These are phyloP conservation scores for Sordariomycetes sp. DNA, from an alignment of 2,329 filamentous ascomycete genomes.

Conservation along the genomic window DNA sequence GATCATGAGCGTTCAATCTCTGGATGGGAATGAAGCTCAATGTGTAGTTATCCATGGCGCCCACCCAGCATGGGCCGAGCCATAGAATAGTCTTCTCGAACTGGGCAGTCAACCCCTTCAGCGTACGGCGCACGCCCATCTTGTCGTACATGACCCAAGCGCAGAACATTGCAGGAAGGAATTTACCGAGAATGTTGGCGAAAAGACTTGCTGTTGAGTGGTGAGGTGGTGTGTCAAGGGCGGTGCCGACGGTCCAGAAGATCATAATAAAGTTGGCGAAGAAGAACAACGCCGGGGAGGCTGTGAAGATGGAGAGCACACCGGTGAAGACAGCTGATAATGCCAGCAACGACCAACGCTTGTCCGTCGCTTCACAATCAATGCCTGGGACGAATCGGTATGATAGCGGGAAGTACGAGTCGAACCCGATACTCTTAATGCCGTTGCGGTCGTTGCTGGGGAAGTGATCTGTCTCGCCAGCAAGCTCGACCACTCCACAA, in stretches of 20 bases:
- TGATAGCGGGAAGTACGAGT: conserved; percentile 82
- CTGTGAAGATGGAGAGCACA: conserved; percentile 72
- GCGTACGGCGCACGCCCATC: conserved; percentile 64
- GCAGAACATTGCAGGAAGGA: conserved; percentile 79
- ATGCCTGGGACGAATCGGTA: conserved; percentile 66
- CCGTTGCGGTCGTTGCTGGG: conserved; percentile 58
- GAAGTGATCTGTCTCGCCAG: conserved; percentile 59
- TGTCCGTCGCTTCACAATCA: conserved; percentile 62
- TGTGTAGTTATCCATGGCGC: conserved; percentile 88
- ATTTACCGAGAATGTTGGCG: conserved; percentile 69
- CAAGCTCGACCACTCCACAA: conserved; percentile 69
- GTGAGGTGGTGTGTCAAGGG: conserved; percentile 73
- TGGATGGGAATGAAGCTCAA: conserved; percentile 90
- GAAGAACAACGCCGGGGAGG: conserved; percentile 73
- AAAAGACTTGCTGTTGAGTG: conserved; percentile 61
- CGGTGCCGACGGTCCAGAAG: conserved; percentile 85
- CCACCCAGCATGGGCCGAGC: conserved; percentile 85
- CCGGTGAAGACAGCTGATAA: conserved; percentile 74
- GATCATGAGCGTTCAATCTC: conserved; percentile 82
- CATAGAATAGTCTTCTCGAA: conserved; percentile 85
- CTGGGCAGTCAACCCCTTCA: conserved; percentile 68
- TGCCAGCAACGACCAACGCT: conserved; percentile 75
- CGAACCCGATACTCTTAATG: conserved; percentile 69
- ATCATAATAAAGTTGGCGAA: conserved; percentile 72
- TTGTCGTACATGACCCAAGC: conserved; percentile 82